Base-by-base conservation (phyloP, 768 basidiomycete genomes). In the Clitopilus hobsonii region DNA sequence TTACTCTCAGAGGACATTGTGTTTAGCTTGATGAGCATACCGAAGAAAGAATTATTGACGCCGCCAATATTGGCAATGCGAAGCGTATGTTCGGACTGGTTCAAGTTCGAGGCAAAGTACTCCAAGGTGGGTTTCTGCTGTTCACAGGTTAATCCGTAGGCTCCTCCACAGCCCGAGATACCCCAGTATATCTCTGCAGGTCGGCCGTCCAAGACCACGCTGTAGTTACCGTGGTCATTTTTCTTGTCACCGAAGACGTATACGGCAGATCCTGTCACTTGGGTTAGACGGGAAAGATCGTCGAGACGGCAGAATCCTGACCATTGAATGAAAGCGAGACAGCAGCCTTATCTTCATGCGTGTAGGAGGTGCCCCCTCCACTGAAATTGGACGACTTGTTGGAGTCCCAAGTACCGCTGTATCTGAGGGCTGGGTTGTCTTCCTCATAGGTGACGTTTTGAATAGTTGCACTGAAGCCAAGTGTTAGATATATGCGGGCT, bases 221-320 rank as follows among this genome's bases (percentile, higher is more conserved):
- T 69, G 61, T 76, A 81, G 6, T 71, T 59, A 0, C 79, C 70
- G 55, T 81, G 78, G 59, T 80, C 74, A 53, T 77, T 77, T 60
- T 75, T 77, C 60, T 77, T 78, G 65, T 79, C 78, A 2, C 79
- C 78, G 32, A 76, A 71, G 13, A 79, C 67, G 53, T 75, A 77
- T 24, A 79, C 62, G 0, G 75, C 73, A 20, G 76, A 76, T 36
- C 74, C 77, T 77, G 56, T 22, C 7, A 36, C 49, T 1, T 49
- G 13, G 23, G 25, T 47, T 25, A 29, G 14, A 11, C 32, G 49
- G 26, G 4, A 5, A n/a, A 11, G 28, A 23, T 53, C 2, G 30
- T 38, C 22, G 1, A 11, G 20, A 18, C 20, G 2, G 5, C 10
- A 7, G 16, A 1, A 13, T 4, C 53, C 65, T 14, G 53, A 78